phyloP scores from a whole-genome alignment of 352 stramenopile genomes.

The Globisporangium heterothallicum region DNA sequence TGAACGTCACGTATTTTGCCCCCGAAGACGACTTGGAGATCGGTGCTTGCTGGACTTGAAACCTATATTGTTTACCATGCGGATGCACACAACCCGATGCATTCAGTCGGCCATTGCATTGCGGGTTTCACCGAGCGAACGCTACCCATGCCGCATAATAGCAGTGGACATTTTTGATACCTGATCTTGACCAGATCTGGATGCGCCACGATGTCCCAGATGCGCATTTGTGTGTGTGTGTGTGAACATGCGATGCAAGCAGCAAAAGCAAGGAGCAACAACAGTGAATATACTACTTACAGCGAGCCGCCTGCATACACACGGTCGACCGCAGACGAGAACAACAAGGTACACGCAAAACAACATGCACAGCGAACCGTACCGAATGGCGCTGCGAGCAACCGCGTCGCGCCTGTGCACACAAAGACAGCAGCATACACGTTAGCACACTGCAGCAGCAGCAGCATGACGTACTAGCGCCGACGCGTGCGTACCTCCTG shows the following conservation, averaged over 20 bases:
- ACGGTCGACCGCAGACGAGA: background rate
- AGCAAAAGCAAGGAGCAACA: background rate
- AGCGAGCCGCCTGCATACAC: background rate
- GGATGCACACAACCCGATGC: background rate
- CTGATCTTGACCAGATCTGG: conserved; percentile 77
- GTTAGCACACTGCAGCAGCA: background rate
- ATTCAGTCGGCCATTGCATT: background rate
- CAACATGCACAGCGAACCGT: conserved; percentile 6
- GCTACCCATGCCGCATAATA: no score
- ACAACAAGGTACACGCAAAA: background rate
- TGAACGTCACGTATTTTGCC: conserved; percentile 48
- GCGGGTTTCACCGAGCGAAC: no score
- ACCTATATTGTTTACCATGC: conserved; percentile 27
- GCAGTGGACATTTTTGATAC: conserved; percentile 5
- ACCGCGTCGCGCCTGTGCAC: conserved; percentile 40
- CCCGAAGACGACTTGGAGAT: conserved; percentile 17
- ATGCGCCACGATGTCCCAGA: background rate
- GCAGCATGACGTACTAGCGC: background rate
- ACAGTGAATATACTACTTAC: background rate
- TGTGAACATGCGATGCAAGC: no score
- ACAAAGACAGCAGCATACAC: background rate
- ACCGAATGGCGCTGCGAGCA: conserved; percentile 69
- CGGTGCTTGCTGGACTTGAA: conserved; percentile 69
- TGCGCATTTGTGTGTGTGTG: no score
- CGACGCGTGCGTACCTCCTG: conserved; percentile 34